Evolutionary conservation across 2,329 filamentous ascomycete genomes (phyloP), one percentile per base, ranked within the genome.

Genomic region (Venturia nashicola): DNA sequence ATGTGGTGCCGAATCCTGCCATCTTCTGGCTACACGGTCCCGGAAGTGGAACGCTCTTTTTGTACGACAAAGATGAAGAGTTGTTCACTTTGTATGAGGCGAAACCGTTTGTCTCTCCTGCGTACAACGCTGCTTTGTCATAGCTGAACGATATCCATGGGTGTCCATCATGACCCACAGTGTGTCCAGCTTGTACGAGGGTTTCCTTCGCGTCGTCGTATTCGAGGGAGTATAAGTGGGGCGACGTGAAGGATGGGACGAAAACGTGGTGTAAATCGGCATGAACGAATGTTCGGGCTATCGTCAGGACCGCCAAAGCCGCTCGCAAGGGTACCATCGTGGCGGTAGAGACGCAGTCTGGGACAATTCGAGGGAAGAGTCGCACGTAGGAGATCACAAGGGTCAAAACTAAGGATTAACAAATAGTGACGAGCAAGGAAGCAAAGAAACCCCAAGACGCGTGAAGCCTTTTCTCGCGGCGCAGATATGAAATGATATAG

Each of bases 91-190:
- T 39, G 66, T 64, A 68, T 14, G 61, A 63, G 27, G 61, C 51
- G n/a, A 63, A 63, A 0, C 46, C 61, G 5, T 59, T 65, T 48
- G 44, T 12, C 61, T 46, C 16, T 40, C 57, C 60, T 59, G 36
- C 3, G 23, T 40, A 23, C 48, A 44, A 61, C 4, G 32, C 14
- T 2, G 61, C 46, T 34, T 63, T 63, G 36, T 77, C 84, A 63
- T 81, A 91, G 74, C 90, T 88, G 71, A 96, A 94, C 18, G 90
- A 87, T 88, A 96, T 93, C 91, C 91, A 96, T 65, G 90, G 95
- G 11, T 91, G 89, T 76, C 95, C 90, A 67, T 93, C 88, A 62
- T 88, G 76, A 5, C 90, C 87, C 64, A 94, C 84, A 1, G 89
- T 94, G 69, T 87, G 85, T 78, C 93, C 91, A 72, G 94, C 78